Conservation (phyloP, 306 rosid genomes). For the Senna tora region DNA sequence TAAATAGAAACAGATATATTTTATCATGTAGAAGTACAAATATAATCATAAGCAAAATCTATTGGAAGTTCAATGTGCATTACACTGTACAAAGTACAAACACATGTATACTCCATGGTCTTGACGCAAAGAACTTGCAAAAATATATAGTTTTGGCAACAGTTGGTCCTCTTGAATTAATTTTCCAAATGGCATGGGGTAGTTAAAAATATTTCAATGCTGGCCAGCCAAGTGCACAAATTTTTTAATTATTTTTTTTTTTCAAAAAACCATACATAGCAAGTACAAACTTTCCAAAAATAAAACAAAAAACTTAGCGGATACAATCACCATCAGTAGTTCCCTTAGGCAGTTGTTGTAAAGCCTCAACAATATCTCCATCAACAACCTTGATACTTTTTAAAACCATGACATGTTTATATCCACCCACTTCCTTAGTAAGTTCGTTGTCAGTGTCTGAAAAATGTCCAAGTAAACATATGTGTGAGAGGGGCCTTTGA, state of each 20-base stretch:
- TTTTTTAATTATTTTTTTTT: not conserved
- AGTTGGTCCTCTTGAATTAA: constrained; percentile 3
- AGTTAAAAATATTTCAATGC: constrained; percentile 3
- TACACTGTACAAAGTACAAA: not conserved
- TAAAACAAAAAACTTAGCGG: constrained; percentile 44
- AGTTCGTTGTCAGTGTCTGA: constrained; percentile 84
- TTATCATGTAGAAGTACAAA: constrained; percentile 2
- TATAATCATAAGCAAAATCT: not conserved
- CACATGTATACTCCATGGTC: constrained; percentile 1
- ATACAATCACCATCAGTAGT: constrained; percentile 83
- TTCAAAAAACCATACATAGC: not conserved
- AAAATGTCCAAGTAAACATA: constrained; percentile 31
- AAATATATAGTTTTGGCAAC: not conserved
- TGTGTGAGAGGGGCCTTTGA: constrained; percentile 37
- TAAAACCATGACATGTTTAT: constrained; percentile 75
- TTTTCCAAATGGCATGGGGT: not conserved
- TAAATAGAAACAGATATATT: constrained; percentile 1
- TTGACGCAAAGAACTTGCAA: constrained; percentile 13
- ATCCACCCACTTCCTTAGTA: constrained; percentile 86
- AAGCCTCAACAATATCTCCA: constrained; percentile 66
- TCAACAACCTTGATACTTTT: constrained; percentile 78
- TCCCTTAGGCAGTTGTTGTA: constrained; percentile 81
- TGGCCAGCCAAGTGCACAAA: constrained; percentile 3
- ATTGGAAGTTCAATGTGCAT: constrained; percentile 12
- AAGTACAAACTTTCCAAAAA: constrained; percentile 17